Conservation (phyloP, 495 filamentous ascomycete species). For the Hypomontagnella monticulosa region DNA sequence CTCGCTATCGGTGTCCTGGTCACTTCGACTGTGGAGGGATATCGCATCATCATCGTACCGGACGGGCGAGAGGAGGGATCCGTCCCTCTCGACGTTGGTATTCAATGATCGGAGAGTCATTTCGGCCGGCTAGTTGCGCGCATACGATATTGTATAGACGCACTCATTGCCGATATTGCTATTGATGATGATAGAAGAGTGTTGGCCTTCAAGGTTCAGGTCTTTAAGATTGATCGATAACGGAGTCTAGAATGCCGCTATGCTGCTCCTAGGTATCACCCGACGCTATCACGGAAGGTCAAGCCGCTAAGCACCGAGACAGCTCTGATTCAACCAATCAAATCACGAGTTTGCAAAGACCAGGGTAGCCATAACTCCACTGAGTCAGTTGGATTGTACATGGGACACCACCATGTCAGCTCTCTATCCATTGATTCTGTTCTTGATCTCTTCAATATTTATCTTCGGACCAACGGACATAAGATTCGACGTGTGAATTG, state of each 20-base stretch:
- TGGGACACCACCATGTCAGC: too few species aligned
- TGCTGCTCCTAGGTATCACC: too few species aligned
- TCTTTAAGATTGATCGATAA: too few species aligned
- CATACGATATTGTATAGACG: constrained; percentile 4
- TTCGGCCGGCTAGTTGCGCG: constrained; percentile 18
- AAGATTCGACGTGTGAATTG: too few species aligned
- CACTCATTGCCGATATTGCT: constrained; percentile 22
- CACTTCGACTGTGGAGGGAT: constrained; percentile 71
- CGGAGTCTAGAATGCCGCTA: too few species aligned
- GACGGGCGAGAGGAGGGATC: constrained; percentile 68
- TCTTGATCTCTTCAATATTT: too few species aligned
- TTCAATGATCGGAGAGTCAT: constrained; percentile 40
- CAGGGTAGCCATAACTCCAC: constrained; percentile 1
- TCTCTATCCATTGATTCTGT: too few species aligned
- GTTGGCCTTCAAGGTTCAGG: background rate
- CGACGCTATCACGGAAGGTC: background rate
- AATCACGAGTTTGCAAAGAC: background rate
- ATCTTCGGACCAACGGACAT: too few species aligned
- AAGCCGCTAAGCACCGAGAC: background rate
- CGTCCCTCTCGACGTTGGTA: constrained; percentile 42
- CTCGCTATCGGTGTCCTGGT: constrained; percentile 80
- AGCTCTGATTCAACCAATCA: constrained; percentile 3
- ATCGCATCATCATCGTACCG: constrained; percentile 74
- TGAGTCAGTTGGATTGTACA: constrained; percentile 12
- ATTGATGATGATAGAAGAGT: background rate